These are phyloP conservation scores for Pseudogymnoascus sp. DNA, from an alignment of 2,329 filamentous ascomycete species.

Conservation along the genomic window DNA sequence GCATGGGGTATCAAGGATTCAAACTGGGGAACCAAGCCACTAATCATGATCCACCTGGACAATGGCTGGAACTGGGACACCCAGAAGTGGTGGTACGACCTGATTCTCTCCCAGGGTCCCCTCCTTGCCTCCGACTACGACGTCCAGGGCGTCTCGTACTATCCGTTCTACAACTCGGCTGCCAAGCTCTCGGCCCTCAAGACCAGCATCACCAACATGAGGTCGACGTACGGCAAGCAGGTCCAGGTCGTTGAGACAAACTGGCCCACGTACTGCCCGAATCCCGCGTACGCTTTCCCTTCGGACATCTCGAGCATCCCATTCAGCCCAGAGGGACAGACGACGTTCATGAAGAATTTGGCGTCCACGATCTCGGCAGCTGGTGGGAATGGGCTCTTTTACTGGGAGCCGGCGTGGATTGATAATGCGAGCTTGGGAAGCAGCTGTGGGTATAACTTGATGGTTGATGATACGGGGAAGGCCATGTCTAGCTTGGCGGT, in stretches of 20 bases:
- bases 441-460: conserved; percentile 55
- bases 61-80: conserved; percentile 65
- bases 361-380: conserved; percentile 47
- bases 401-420: conserved; percentile 69
- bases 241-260: conserved; percentile 63
- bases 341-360: conserved; percentile 51
- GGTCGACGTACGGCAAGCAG: conserved; percentile 53
- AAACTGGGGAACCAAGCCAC: conserved; percentile 45
- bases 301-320: conserved; percentile 52
- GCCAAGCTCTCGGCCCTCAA: conserved; percentile 53
- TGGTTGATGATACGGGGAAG: conserved; percentile 49
- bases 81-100: conserved; percentile 58
- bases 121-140: conserved; percentile 53
- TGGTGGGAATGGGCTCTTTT: conserved; percentile 55
- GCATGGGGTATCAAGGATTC: conserved; percentile 58
- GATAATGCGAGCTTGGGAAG: conserved; percentile 57
- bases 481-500: conserved; percentile 50
- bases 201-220: conserved; percentile 50
- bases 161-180: conserved; percentile 58
- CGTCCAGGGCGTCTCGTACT: conserved; percentile 65
- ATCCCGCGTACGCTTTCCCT: conserved; percentile 51
- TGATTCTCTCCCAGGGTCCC: conserved; percentile 43
- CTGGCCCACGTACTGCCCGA: conserved; percentile 59
- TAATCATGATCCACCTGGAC: conserved; percentile 68
- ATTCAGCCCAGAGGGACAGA: conserved; percentile 55